Evolutionary conservation across 139 green algal genomes (phyloP).

Genomic region (Pseudopediastrum boryanum): DNA sequence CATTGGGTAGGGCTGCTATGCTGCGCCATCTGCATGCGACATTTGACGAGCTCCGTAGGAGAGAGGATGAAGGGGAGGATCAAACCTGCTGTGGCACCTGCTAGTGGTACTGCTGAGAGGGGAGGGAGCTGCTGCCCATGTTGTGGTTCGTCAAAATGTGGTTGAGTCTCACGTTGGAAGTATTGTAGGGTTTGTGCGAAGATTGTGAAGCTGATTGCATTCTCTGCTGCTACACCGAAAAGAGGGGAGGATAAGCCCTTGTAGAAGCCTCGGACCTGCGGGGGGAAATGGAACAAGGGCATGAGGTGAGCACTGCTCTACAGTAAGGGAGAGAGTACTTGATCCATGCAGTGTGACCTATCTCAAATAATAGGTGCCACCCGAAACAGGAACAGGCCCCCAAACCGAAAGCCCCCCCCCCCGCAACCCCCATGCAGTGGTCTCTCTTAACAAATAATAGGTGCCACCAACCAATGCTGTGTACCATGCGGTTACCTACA

Average conservation of each 20-base stretch:
- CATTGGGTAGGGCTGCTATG: slow-evolving; percentile 57
- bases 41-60: slow-evolving; percentile 82
- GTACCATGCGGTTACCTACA: too few species aligned
- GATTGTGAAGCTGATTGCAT: slow-evolving; percentile 79
- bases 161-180: background rate
- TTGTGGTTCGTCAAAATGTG: slow-evolving; percentile 7
- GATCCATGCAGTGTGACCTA: too few species aligned
- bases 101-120: slow-evolving; percentile 39
- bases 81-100: slow-evolving; percentile 64
- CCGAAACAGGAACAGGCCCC: background rate
- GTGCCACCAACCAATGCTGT: background rate
- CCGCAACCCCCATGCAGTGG: too few species aligned
- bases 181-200: slow-evolving; percentile 2
- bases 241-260: slow-evolving; percentile 71
- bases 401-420: background rate
- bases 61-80: slow-evolving; percentile 69
- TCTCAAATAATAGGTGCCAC: background rate
- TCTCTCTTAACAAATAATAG: background rate
- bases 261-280: slow-evolving; percentile 67
- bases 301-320: background rate
- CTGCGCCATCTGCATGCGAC: slow-evolving; percentile 53
- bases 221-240: slow-evolving; percentile 80
- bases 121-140: slow-evolving; percentile 18
- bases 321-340: background rate
- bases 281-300: background rate